phyloP scores from a whole-genome alignment of 371 early-diverging fungal species.

The Smittium culicis region DNA sequence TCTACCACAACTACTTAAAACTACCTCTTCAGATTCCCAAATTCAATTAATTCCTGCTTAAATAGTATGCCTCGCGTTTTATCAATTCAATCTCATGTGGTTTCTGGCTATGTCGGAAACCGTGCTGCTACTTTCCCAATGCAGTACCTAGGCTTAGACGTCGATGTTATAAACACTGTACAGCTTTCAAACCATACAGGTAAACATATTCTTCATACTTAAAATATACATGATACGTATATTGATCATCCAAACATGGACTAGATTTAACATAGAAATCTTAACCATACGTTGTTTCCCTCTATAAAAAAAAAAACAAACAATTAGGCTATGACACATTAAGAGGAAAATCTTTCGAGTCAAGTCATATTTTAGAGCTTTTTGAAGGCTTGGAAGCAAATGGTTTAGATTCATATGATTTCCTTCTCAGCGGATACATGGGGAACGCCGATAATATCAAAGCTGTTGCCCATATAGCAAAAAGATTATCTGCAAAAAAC shows the following conservation, averaged over 20 bases:
- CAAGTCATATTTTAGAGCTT: conserved; percentile 47
- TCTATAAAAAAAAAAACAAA: too few species aligned
- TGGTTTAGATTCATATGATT: conserved; percentile 57
- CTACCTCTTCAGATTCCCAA: too few species aligned
- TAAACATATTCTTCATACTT: background rate
- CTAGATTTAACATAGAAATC: background rate
- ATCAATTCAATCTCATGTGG: conserved; percentile 83
- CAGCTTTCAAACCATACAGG: conserved; percentile 81
- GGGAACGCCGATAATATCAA: conserved; percentile 55
- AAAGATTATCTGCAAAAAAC: conserved; percentile 32
- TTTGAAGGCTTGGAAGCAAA: conserved; percentile 59
- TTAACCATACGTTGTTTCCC: too few species aligned
- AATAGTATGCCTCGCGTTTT: conserved; percentile 42
- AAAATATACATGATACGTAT: background rate
- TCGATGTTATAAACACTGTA: conserved; percentile 83
- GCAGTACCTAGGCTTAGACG: conserved; percentile 77
- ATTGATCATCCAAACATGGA: background rate
- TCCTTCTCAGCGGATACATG: conserved; percentile 75
- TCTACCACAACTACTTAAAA: too few species aligned
- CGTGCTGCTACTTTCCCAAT: conserved; percentile 78
- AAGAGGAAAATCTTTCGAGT: conserved; percentile 49
- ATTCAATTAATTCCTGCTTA: too few species aligned
- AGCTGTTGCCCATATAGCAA: conserved; percentile 41
- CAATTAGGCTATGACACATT: conserved; percentile 52
- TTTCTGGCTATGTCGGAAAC: conserved; percentile 62